A percentile compares a stretch with the other conserved stretches of the same genome.
phyloP scores from a whole-genome alignment of 257 asterid genomes.

The Ajuga chamaepitys region DNA sequence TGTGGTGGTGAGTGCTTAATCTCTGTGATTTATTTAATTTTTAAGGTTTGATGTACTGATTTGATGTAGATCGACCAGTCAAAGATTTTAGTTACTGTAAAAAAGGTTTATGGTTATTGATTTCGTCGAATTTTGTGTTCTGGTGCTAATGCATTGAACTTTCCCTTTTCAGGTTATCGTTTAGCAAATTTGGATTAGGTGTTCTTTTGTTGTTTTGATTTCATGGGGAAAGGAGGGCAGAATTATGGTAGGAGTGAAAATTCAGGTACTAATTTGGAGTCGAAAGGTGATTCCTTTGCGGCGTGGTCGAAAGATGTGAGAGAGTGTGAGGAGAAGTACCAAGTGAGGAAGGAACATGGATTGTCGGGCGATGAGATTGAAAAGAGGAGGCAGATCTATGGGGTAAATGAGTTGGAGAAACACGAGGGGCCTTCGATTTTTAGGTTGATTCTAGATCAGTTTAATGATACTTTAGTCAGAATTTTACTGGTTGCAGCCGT shows the following conservation, averaged over 20 bases:
- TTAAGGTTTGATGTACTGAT: not conserved
- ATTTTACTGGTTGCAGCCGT: conserved; percentile 92
- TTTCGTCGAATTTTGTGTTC: not conserved
- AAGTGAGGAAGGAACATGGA: conserved; percentile 54
- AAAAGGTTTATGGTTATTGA: not conserved
- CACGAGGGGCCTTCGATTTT: conserved; percentile 90
- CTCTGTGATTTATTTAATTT: not conserved
- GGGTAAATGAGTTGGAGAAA: conserved; percentile 84
- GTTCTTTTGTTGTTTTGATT: conserved; percentile 11
- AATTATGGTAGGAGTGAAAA: conserved; percentile 44
- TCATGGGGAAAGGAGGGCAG: conserved; percentile 92
- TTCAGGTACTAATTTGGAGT: conserved; percentile 21
- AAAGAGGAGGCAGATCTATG: conserved; percentile 70
- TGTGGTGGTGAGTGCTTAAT: conserved; percentile 19
- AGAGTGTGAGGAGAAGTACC: conserved; percentile 70
- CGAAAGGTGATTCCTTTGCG: conserved; percentile 33
- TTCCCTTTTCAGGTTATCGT: conserved; percentile 4
- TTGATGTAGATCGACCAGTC: conserved; percentile 15
- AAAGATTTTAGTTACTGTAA: not conserved
- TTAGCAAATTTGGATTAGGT: conserved; percentile 25
- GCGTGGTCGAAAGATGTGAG: conserved; percentile 79
- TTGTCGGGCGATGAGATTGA: conserved; percentile 57
- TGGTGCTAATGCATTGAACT: conserved; percentile 5
- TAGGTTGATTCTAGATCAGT: conserved; percentile 82
- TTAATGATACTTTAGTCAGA: conserved; percentile 87